Evolutionary conservation across 768 basidiomycete genomes (phyloP), one percentile per base, ranked within the genome.

Genomic region (Filobasidium floriforme): DNA sequence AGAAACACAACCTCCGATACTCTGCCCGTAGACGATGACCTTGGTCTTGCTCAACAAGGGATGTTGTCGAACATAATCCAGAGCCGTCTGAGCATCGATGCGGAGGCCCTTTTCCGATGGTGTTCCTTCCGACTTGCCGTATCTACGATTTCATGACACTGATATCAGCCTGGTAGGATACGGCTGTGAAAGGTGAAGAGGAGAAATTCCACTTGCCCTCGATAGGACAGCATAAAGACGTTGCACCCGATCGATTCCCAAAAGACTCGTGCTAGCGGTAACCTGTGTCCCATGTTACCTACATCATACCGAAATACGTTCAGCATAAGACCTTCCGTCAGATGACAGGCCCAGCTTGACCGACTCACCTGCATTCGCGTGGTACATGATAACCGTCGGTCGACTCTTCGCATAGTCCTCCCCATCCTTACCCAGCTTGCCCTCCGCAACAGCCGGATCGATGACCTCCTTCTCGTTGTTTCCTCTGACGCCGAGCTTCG

Each of bases 371-470:
- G 81, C 94, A 70, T 82, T 82, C 3, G 81, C 94, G 71, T 97
- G 93, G 64, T 96, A 91, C 86, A 97, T 89, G 60, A 98, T 77
- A 1, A 98, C 82, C 0, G 92, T 96, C 1, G 94, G 94, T 18
- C 92, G 82, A 18, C 66, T 64, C 62, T 72, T 75, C 9, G 71
- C 70, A 65, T 71, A 76, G 69, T 72, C 41, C 22, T 26, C 65
- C 41, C 51, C 63, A 54, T 68, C 44, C 55, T 55, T 54, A 6
- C 40, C n/a, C 28, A 60, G 26, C 26, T 37, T 41, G 19, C 54
- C 59, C 59, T 68, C 61, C 28, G 61, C 80, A 67, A 82, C 82
- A 83, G 83, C 29, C 18, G 57, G 44, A 61, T 57, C 59, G 26
- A 60, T 43, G 2, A 37, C 6, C 10, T 28, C 43, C 32, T 46